Percentiles rank a stretch among this genome's conserved stretches.
Evolutionary conservation across 2,329 filamentous ascomycete species (phyloP).

Genomic region (Clarireedia homoeocarpa): DNA sequence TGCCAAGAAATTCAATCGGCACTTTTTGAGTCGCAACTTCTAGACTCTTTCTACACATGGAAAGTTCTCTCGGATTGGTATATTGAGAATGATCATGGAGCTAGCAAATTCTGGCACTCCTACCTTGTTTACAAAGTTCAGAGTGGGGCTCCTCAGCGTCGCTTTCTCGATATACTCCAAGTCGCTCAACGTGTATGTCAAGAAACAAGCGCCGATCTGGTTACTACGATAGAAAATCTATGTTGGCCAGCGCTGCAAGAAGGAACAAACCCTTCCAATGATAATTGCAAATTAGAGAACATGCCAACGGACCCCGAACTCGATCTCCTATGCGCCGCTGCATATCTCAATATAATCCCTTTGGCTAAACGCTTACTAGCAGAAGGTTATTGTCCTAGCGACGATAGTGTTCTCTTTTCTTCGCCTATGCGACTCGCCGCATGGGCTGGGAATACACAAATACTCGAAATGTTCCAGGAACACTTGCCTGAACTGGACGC

Average conservation of each 20-base stretch:
- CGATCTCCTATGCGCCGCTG: neutral
- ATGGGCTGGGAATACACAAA: neutral
- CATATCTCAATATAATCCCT: neutral
- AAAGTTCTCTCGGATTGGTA: neutral
- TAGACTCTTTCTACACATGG: neutral
- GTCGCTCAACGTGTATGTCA: constrained; percentile 10
- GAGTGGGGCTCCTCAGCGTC: constrained; percentile 1
- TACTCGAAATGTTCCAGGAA: neutral
- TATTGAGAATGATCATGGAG: constrained; percentile 5
- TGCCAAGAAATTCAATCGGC: neutral
- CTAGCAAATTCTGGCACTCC: constrained; percentile 12
- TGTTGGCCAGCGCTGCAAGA: constrained; percentile 12
- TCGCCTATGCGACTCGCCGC: neutral
- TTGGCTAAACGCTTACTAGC: neutral
- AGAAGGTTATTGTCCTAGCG: neutral
- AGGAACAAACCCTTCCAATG: neutral
- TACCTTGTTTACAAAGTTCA: constrained; percentile 13
- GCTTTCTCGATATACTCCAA: constrained; percentile 8
- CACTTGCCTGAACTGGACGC: neutral
- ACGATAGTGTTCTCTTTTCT: neutral
- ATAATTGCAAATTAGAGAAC: neutral
- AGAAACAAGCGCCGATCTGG: constrained; percentile 1
- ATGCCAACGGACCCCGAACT: too few relatives aligned
- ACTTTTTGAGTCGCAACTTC: neutral
- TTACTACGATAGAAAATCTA: constrained; percentile 8